Percentiles rank a stretch among this genome's conserved stretches.
These are phyloP conservation scores for Ustilago bromivora DNA, from an alignment of 1,284 basidiomycete genomes.

Conservation along the genomic window DNA sequence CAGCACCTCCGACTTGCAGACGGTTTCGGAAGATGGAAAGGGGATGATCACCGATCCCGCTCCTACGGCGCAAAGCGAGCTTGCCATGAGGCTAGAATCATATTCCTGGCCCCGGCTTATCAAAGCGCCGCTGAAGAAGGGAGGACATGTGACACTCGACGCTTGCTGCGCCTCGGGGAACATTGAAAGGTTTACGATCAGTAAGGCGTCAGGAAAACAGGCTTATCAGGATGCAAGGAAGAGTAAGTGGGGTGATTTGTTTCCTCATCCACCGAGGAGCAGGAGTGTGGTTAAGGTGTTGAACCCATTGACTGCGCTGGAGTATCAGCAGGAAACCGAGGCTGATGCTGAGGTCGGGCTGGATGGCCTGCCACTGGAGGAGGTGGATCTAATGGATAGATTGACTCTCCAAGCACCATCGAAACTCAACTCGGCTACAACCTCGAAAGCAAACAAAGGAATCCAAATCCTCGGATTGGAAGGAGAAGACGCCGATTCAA, in stretches of 20 bases:
- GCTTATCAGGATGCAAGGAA: conserved; percentile 95
- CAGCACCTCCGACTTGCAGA: neutral
- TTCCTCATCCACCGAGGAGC: conserved; percentile 76
- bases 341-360: neutral
- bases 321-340: conserved; percentile 9
- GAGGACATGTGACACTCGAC: conserved; percentile 92
- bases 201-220: conserved; percentile 93
- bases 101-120: conserved; percentile 86
- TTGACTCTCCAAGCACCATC: conserved; percentile 22
- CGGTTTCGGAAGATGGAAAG: neutral
- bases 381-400: conserved; percentile 13
- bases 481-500: conserved; percentile 26
- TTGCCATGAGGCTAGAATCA: conserved; percentile 56
- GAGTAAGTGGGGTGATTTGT: conserved; percentile 90
- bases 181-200: conserved; percentile 89
- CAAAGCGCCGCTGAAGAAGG: conserved; percentile 88
- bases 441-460: neutral
- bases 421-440: conserved; percentile 10
- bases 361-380: neutral
- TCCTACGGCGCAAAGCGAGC: conserved; percentile 19
- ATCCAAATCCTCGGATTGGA: conserved; percentile 12
- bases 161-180: conserved; percentile 85
- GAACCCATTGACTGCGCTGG: conserved; percentile 36
- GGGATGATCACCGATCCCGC: conserved; percentile 6
- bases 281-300: conserved; percentile 32